These are phyloP conservation scores for Excoecaria agallocha DNA, from an alignment of 345 rosid species.

Conservation along the genomic window DNA sequence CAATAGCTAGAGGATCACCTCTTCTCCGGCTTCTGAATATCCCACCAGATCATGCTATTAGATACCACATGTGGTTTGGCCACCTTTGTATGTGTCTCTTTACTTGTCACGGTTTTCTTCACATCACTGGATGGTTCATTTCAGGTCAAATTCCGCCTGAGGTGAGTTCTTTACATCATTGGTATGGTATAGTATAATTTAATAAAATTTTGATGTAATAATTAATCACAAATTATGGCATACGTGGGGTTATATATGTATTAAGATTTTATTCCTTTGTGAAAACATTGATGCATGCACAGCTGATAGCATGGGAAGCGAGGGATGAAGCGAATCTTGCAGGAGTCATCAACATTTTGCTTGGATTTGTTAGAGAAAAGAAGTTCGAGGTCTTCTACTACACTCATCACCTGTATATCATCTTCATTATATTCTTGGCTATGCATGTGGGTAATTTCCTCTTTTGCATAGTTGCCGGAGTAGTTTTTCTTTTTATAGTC, in stretches of 20 bases:
- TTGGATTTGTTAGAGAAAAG: constrained; percentile 63
- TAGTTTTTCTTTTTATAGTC: constrained; percentile 69
- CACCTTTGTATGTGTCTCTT: constrained; percentile 31
- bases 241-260: no score
- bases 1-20: constrained; percentile 32
- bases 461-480: constrained; percentile 68
- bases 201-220: no score
- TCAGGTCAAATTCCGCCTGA: constrained; percentile 11
- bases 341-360: constrained; percentile 67
- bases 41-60: constrained; percentile 28
- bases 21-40: constrained; percentile 30
- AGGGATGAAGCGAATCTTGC: constrained; percentile 42
- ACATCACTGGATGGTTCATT: constrained; percentile 26
- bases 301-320: not conserved
- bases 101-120: constrained; percentile 29
- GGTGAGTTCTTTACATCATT: not conserved
- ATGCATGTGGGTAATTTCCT: constrained; percentile 73
- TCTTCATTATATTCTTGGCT: constrained; percentile 73
- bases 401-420: constrained; percentile 77
- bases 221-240: no score
- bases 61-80: constrained; percentile 39
- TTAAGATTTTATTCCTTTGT: no score
- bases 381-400: constrained; percentile 86
- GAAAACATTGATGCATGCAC: not conserved
- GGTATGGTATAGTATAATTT: no score